A percentile compares a stretch with the other conserved stretches of the same genome.
phyloP scores from a whole-genome alignment of 495 filamentous ascomycete genomes.

The Aspergillus carlsbadensis region DNA sequence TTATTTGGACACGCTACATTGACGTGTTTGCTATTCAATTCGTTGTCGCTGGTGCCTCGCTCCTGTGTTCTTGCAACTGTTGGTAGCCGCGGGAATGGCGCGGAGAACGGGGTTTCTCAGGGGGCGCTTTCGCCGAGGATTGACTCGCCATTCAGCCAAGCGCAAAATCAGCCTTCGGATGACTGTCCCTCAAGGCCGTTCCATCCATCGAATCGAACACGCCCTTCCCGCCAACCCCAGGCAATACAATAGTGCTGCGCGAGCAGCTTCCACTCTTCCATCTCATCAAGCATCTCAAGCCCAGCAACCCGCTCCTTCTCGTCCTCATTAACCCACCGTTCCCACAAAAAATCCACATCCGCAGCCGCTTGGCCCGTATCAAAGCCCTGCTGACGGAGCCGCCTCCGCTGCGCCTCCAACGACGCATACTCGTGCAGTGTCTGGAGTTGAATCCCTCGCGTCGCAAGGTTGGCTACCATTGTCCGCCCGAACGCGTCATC shows the following conservation, averaged over 20 bases:
- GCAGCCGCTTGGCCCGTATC: constrained; percentile 52
- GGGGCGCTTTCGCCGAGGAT: no score
- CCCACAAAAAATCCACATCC: constrained; percentile 75
- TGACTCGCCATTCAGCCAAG: background rate
- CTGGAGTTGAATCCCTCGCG: constrained; percentile 79
- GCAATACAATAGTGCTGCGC: constrained; percentile 86
- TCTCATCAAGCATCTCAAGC: constrained; percentile 89
- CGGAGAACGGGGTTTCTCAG: no score
- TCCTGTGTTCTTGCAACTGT: no score
- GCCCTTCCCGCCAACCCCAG: constrained; percentile 71
- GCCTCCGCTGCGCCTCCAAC: constrained; percentile 60
- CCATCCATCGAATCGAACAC: constrained; percentile 41
- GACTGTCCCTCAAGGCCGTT: constrained; percentile 28
- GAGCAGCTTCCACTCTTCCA: constrained; percentile 91
- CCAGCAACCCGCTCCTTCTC: constrained; percentile 79
- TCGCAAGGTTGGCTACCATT: constrained; percentile 88
- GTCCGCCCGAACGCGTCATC: constrained; percentile 81
- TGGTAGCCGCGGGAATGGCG: no score
- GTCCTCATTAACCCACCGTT: constrained; percentile 62
- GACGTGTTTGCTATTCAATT: no score
- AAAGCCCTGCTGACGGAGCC: constrained; percentile 66
- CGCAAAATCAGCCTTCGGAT: constrained; percentile 8
- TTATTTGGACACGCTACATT: no score
- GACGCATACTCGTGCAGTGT: constrained; percentile 71
- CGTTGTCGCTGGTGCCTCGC: no score